phyloP scores from a whole-genome alignment of 352 stramenopile species.

The Phytopythium chamaehyphon region DNA sequence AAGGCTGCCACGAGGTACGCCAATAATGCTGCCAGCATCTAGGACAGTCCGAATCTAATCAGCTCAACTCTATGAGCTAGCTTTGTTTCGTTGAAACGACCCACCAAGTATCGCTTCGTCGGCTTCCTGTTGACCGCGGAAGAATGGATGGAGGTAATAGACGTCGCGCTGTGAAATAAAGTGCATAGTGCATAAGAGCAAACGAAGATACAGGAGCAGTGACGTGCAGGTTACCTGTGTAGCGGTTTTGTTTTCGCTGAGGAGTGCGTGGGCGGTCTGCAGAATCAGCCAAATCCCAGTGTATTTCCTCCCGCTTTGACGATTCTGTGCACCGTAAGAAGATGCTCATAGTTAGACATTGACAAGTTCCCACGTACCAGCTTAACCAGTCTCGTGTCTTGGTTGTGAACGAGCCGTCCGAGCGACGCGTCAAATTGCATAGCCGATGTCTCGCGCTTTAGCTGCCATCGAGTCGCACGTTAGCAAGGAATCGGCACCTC shows the following conservation, averaged over 20 bases:
- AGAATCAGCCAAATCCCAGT: slow-evolving; percentile 81
- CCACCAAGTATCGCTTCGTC: slow-evolving; percentile 82
- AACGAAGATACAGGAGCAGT: no score
- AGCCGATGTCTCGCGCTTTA: slow-evolving; percentile 45
- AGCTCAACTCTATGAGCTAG: background rate
- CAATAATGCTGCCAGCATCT: slow-evolving; percentile 73
- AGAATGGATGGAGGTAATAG: slow-evolving; percentile 85
- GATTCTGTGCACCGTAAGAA: slow-evolving; percentile 31
- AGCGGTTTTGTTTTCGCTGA: slow-evolving; percentile 74
- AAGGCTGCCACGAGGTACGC: slow-evolving; percentile 57
- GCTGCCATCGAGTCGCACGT: slow-evolving; percentile 15
- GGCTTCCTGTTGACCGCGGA: slow-evolving; percentile 72
- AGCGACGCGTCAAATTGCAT: slow-evolving; percentile 61
- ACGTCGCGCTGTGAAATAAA: slow-evolving; percentile 63
- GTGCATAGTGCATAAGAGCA: background rate
- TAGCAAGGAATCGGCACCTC: background rate
- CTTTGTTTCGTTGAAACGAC: background rate
- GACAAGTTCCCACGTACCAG: slow-evolving; percentile 28
- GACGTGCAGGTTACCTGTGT: slow-evolving; percentile 56
- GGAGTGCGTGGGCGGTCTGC: slow-evolving; percentile 65
- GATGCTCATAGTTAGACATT: background rate
- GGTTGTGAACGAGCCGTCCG: slow-evolving; percentile 48
- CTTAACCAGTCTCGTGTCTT: slow-evolving; percentile 50
- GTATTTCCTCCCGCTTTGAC: slow-evolving; percentile 68
- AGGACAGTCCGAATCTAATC: background rate